A percentile compares a stretch with the other conserved stretches of the same genome.
Conservation (phyloP, 441 rosid genomes). For the Macaranga tanarius region DNA sequence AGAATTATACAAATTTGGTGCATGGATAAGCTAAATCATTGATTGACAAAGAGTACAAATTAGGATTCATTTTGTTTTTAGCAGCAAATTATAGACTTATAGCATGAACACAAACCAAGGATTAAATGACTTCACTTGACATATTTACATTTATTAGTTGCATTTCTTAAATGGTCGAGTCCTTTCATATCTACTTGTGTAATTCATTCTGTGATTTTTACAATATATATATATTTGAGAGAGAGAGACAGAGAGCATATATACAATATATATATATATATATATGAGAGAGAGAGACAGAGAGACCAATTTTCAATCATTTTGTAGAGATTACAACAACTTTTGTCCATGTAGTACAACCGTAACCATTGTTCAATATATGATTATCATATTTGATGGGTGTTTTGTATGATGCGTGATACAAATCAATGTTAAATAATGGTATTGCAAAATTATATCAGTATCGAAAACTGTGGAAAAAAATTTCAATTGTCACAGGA, state of each 20-base stretch:
- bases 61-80: no score
- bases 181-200: neutral
- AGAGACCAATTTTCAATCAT: neutral
- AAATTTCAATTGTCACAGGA: neutral
- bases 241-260: no score
- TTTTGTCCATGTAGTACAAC: neutral
- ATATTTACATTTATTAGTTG: neutral
- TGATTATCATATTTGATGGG: neutral
- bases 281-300: no score
- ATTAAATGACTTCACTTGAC: neutral
- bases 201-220: neutral
- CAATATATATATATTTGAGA: no score
- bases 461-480: neutral
- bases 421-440: neutral
- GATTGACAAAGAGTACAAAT: neutral
- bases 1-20: neutral
- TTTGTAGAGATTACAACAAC: neutral
- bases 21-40: neutral
- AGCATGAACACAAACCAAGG: neutral
- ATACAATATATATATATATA: no score
- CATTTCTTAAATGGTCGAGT: neutral
- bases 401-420: neutral
- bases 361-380: neutral
- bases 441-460: neutral
- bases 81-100: no score